These are phyloP conservation scores for Asterochloris sp. DNA, from an alignment of 139 green algal species.

Conservation along the genomic window DNA sequence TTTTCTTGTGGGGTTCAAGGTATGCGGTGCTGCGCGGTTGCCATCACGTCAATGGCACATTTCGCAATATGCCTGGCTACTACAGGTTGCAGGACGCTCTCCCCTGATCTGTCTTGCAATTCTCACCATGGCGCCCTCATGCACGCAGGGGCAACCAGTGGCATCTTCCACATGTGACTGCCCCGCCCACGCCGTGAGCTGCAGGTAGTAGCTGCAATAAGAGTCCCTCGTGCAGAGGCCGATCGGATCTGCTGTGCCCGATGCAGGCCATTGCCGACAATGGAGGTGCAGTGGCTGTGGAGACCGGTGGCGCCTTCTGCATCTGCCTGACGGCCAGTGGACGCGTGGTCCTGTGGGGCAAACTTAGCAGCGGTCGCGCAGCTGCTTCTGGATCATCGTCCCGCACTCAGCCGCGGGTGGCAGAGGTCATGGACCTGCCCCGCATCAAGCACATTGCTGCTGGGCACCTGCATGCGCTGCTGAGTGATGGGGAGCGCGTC, in stretches of 20 bases:
- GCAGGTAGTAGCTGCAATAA: no score
- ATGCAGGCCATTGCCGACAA: conserved; percentile 38
- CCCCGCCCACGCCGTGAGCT: no score
- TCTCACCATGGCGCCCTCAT: no score
- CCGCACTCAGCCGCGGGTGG: background rate
- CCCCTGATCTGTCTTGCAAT: no score
- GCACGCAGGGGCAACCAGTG: no score
- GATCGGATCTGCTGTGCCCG: background rate
- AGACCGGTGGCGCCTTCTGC: conserved; percentile 56
- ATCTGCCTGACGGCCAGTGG: conserved; percentile 45
- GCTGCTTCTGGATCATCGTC: background rate
- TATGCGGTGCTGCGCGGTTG: no score
- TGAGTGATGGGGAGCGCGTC: conserved; percentile 55
- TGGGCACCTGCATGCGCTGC: conserved; percentile 47
- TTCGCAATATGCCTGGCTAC: no score
- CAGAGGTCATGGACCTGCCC: conserved; percentile 40
- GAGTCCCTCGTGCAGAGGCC: background rate
- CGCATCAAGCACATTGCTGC: conserved; percentile 50
- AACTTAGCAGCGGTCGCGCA: conserved; percentile 26
- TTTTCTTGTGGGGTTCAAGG: no score
- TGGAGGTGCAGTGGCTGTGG: conserved; percentile 49
- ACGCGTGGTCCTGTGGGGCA: conserved; percentile 62
- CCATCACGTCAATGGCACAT: no score
- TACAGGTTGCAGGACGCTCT: no score
- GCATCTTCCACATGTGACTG: no score